phyloP scores from a whole-genome alignment of 371 early-diverging fungal genomes.

The Lichtheimia hyalospora region DNA sequence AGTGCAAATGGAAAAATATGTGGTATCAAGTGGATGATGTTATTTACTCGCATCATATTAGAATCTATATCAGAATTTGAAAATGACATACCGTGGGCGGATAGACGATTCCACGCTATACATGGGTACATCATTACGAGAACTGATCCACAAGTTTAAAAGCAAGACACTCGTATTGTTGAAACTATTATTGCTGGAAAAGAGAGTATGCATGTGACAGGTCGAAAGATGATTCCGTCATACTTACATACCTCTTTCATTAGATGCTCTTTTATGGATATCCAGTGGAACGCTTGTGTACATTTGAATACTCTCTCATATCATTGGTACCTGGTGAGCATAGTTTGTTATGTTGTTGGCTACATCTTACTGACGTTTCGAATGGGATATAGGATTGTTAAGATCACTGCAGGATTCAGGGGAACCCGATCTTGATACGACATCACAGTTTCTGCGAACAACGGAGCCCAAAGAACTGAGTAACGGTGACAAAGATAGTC shows the following conservation, averaged over 20 bases:
- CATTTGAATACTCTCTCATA: conserved; percentile 78
- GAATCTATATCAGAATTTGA: conserved; percentile 68
- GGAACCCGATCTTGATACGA: conserved; percentile 51
- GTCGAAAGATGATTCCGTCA: neutral
- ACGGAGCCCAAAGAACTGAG: conserved; percentile 34
- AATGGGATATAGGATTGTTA: conserved; percentile 43
- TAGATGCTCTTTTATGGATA: conserved; percentile 83
- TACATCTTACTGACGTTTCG: neutral
- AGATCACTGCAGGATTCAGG: conserved; percentile 68
- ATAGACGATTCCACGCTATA: conserved; percentile 70
- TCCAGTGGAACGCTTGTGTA: conserved; percentile 76
- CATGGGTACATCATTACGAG: conserved; percentile 76
- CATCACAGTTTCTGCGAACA: conserved; percentile 15
- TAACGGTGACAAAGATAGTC: conserved; percentile 45
- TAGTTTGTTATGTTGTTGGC: neutral
- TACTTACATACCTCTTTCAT: neutral
- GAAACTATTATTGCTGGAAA: conserved; percentile 76
- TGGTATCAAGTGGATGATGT: neutral
- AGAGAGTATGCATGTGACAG: conserved; percentile 41
- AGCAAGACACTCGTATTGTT: conserved; percentile 73
- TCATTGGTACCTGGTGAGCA: conserved; percentile 64
- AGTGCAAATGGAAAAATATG: neutral
- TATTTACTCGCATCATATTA: conserved; percentile 12
- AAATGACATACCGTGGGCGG: conserved; percentile 52
- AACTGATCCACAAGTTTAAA: conserved; percentile 70